A percentile compares a stretch with the other conserved stretches of the same genome.
Conservation (phyloP, 2,329 filamentous ascomycete genomes). For the Cercospora sojina region DNA sequence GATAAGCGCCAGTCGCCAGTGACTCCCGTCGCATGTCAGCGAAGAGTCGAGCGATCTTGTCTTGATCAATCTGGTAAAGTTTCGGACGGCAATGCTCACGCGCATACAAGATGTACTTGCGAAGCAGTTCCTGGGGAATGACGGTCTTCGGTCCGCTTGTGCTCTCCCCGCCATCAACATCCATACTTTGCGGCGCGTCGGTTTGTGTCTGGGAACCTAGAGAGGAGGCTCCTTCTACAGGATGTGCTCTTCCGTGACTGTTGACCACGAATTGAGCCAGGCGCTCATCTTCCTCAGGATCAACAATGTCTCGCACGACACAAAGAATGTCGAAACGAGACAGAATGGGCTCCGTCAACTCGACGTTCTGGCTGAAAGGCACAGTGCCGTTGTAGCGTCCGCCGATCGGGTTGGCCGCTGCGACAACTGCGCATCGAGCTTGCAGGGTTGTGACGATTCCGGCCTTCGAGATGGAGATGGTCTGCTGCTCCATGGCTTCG, state of each 20-base stretch:
- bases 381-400: slow-evolving; percentile 96
- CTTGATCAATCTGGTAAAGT: slow-evolving; percentile 95
- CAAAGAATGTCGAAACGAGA: slow-evolving; percentile 98
- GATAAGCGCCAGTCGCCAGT: slow-evolving; percentile 90
- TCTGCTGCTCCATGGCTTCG: slow-evolving; percentile 99
- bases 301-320: slow-evolving; percentile 92
- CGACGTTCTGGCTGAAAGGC: slow-evolving; percentile 93
- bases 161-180: slow-evolving; percentile 53
- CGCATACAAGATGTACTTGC: slow-evolving; percentile 97
- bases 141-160: slow-evolving; percentile 59
- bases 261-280: slow-evolving; percentile 92
- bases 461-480: slow-evolving; percentile 97
- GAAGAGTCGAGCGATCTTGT: slow-evolving; percentile 91
- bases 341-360: slow-evolving; percentile 93
- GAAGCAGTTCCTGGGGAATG: slow-evolving; percentile 83
- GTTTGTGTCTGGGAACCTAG: slow-evolving; percentile 32
- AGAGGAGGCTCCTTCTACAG: slow-evolving; percentile 46
- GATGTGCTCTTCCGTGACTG: slow-evolving; percentile 88
- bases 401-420: slow-evolving; percentile 92
- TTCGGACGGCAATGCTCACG: slow-evolving; percentile 86
- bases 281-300: slow-evolving; percentile 87
- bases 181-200: slow-evolving; percentile 59
- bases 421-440: slow-evolving; percentile 92
- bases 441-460: slow-evolving; percentile 97
- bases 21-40: slow-evolving; percentile 94